Evolutionary conservation across 2,329 filamentous ascomycete genomes (phyloP).

Genomic region (Zarea fungicola): DNA sequence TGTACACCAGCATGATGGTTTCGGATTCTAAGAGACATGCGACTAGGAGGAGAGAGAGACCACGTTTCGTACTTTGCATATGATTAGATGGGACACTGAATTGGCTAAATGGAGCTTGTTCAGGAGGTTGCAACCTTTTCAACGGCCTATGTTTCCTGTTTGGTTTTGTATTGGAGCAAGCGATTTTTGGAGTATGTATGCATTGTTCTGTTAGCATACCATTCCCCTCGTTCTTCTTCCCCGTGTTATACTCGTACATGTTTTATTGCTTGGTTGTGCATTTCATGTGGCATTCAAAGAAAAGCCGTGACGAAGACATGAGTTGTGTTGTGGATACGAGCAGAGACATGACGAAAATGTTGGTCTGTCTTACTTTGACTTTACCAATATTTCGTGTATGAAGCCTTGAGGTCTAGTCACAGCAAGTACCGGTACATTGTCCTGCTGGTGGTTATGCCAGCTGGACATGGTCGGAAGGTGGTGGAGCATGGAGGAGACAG

Average conservation of each 20-base stretch:
- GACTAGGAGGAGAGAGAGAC: not conserved
- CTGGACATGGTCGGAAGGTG: too few relatives aligned
- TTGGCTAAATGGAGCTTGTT: not conserved
- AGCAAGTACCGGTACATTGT: too few relatives aligned
- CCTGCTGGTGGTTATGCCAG: too few relatives aligned
- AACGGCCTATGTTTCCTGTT: not conserved
- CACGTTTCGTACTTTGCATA: too few relatives aligned
- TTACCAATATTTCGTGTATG: too few relatives aligned
- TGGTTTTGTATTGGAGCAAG: conserved; percentile 7
- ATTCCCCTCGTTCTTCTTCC: not conserved
- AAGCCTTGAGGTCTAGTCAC: too few relatives aligned
- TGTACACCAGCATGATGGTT: conserved; percentile 60
- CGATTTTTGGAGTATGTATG: conserved; percentile 3
- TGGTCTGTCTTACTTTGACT: too few relatives aligned
- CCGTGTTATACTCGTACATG: not conserved
- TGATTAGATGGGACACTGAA: too few relatives aligned
- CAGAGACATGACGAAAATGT: too few relatives aligned
- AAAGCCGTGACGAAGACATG: too few relatives aligned
- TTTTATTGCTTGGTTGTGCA: not conserved
- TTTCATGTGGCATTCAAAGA: not conserved
- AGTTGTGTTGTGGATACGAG: too few relatives aligned
- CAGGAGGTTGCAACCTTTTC: not conserved
- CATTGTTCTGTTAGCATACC: not conserved
- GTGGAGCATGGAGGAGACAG: too few relatives aligned
- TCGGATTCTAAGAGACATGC: conserved; percentile 38